Evolutionary conservation across 441 rosid species (phyloP), one percentile per base, ranked within the genome.

Genomic region (Pelargonium myrrhifolium): DNA sequence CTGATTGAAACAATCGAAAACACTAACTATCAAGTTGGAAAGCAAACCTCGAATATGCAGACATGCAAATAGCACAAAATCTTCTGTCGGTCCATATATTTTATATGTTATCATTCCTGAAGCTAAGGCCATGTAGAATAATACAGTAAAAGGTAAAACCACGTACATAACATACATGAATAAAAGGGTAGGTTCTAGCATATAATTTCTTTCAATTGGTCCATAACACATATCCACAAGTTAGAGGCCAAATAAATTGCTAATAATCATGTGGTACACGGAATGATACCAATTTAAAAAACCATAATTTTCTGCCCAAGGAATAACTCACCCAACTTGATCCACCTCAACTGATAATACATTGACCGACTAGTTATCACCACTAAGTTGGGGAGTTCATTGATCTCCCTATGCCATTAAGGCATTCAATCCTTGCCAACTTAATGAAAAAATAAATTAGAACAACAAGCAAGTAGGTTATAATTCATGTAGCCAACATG

Each of bases 1-100:
- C 98, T 90, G 73, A 65, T 61, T 10, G 43, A 70, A 69, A 74
- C 45, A 65, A 65, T 20, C 9, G 65, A 40, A 10, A 28, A 21
- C 10, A 47, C 20, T 10, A 1, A 18, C 24, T 17, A 24, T 18
- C 59, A 53, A 17, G 22, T 17, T 15, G 59, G 6, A 53, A 7
- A 51, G 6, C 18, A 51, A 14, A n/a, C 18, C 53, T 4, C 12
- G 4, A 47, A 11, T 11, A 47, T 10, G 3, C 17, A 15, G 17
- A 15, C 6, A 47, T 47, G 53, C 53, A 47, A 11, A 47, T 47
- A 14, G 53, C 17, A 15, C 53, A 47, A 47, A 47, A 47, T 47
- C 53, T 47, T 47, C 53, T 11, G 53, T 47, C 17, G 1, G 53
- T 47, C 53, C 39, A 35, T 35, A 35, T 47, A 47, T 14, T 47